Evolutionary conservation across 495 filamentous ascomycete genomes (phyloP).

Genomic region (Aspergillus homomorphus): DNA sequence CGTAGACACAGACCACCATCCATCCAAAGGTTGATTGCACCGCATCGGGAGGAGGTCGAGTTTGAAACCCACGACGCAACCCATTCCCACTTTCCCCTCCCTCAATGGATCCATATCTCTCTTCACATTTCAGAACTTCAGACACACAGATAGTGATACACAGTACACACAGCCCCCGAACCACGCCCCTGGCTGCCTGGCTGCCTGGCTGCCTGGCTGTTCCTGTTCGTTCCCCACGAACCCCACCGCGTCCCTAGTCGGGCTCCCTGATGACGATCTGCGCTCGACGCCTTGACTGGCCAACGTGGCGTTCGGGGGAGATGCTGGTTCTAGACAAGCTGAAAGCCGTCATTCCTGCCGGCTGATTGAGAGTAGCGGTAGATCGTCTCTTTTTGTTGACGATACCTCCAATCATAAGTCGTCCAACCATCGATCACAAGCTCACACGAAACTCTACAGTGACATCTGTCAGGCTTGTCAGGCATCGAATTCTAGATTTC

Average conservation of each 20-base stretch:
- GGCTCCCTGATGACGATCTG: slow-evolving; percentile 27
- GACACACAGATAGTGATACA: too few relatives aligned
- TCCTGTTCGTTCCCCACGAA: slow-evolving; percentile 18
- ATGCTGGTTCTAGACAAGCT: slow-evolving; percentile 7
- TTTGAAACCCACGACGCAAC: neutral
- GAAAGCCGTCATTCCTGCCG: neutral
- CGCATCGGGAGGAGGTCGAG: neutral
- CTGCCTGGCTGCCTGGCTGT: slow-evolving; percentile 17
- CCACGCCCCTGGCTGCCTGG: slow-evolving; percentile 25
- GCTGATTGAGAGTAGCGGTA: slow-evolving; percentile 1
- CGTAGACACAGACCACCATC: neutral
- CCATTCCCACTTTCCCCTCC: neutral
- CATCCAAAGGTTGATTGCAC: neutral
- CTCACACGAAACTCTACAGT: neutral
- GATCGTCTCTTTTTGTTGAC: neutral
- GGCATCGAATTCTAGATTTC: slow-evolving; percentile 2
- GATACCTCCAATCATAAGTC: slow-evolving; percentile 1
- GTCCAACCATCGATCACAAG: neutral
- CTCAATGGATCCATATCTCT: too few relatives aligned
- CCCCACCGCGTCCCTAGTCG: slow-evolving; percentile 9
- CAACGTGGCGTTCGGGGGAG: slow-evolving; percentile 16
- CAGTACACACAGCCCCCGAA: neutral
- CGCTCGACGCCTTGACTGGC: slow-evolving; percentile 16
- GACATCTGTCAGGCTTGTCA: slow-evolving; percentile 1
- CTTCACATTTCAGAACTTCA: too few relatives aligned